phyloP scores from a whole-genome alignment of 192 early-diverging fungal genomes.

The Coemansia sp. region DNA sequence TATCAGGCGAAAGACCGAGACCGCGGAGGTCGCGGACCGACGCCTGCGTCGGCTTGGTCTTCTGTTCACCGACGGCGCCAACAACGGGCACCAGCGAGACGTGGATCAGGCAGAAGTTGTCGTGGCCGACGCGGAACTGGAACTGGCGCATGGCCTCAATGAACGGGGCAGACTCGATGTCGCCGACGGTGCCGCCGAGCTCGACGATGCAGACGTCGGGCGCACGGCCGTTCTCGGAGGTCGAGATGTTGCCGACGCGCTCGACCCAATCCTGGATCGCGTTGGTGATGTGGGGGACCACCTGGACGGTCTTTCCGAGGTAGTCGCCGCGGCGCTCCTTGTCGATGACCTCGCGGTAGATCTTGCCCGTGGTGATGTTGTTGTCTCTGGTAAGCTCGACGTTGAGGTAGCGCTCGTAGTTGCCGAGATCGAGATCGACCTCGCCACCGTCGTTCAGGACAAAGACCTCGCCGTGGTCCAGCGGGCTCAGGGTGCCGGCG shows the following conservation, averaged over 20 bases:
- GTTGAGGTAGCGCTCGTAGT: constrained; percentile 98
- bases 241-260: constrained; percentile 86
- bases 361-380: constrained; percentile 99
- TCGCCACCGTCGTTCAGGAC: constrained; percentile 98
- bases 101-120: constrained; percentile 97
- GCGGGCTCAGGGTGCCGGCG: constrained; percentile 92
- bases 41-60: constrained; percentile 99
- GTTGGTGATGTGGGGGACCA: constrained; percentile 97
- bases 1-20: constrained; percentile 90
- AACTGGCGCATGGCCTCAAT: constrained; percentile 99
- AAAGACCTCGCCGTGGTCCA: constrained; percentile 99
- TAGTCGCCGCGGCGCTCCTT: constrained; percentile 93
- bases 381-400: constrained; percentile 91
- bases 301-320: constrained; percentile 98
- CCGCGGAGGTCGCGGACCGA: constrained; percentile 93
- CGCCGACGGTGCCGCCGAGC: constrained; percentile 97
- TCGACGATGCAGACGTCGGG: constrained; percentile 99
- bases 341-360: constrained; percentile 95
- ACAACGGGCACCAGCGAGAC: constrained; percentile 97
- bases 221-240: constrained; percentile 61
- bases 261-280: constrained; percentile 99
- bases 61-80: constrained; percentile 97
- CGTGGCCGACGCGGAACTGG: constrained; percentile 98
- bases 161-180: constrained; percentile 99
- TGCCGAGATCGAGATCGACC: constrained; percentile 97